phyloP scores from a whole-genome alignment of 352 stramenopile genomes.

The Phytophthora foliorum region DNA sequence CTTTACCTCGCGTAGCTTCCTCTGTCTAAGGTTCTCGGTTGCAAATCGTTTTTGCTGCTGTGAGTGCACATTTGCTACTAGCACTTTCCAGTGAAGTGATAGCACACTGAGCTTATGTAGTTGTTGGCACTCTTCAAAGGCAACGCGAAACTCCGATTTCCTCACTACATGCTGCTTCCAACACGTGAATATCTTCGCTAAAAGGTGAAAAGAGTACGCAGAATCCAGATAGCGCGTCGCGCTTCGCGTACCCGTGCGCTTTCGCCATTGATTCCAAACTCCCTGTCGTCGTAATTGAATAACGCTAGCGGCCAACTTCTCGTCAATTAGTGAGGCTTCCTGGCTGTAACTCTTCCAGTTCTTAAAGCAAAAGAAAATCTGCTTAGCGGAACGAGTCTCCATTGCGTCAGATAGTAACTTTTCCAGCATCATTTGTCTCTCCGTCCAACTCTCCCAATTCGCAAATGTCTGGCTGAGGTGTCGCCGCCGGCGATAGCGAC shows the following conservation, averaged over 20 bases:
- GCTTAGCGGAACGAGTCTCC: constrained; percentile 6
- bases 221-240: constrained; percentile 18
- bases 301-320: constrained; percentile 1
- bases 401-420: constrained; percentile 9
- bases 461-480: constrained; percentile 18
- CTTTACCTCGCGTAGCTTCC: neutral
- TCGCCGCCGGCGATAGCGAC: constrained; percentile 20
- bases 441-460: constrained; percentile 30
- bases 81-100: constrained; percentile 16
- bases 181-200: constrained; percentile 1
- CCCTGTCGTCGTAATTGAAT: constrained; percentile 6
- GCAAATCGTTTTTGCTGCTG: constrained; percentile 21
- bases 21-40: neutral
- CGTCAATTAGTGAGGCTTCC: constrained; percentile 2
- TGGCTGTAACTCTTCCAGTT: constrained; percentile 20
- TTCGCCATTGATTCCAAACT: constrained; percentile 32
- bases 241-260: constrained; percentile 3
- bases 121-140: constrained; percentile 11
- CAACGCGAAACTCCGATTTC: neutral
- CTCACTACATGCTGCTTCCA: constrained; percentile 20
- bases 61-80: constrained; percentile 16
- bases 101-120: constrained; percentile 1
- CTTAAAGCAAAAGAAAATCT: constrained; percentile 13
- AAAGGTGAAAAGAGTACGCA: constrained; percentile 22
- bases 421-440: constrained; percentile 1